These are phyloP conservation scores for Penicillium frequentans DNA, from an alignment of 2,329 filamentous ascomycete genomes.

Conservation along the genomic window DNA sequence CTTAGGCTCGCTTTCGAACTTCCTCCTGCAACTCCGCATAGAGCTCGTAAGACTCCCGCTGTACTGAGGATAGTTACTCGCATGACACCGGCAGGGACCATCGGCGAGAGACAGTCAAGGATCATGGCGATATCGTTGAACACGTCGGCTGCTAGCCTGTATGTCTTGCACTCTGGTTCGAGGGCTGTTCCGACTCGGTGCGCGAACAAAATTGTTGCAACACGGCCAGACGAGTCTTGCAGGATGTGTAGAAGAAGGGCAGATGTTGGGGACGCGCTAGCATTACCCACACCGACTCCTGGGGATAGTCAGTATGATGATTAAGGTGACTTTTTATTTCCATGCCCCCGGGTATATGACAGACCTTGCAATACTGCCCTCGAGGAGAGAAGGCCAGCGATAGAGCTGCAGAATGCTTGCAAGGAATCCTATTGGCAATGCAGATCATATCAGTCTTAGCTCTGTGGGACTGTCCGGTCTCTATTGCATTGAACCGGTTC, in stretches of 20 bases:
- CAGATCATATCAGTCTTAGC: not conserved
- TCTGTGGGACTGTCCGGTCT: not conserved
- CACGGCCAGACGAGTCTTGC: slow-evolving; percentile 75
- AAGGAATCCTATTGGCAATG: slow-evolving; percentile 35
- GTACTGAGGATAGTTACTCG: slow-evolving; percentile 60
- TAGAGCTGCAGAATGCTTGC: slow-evolving; percentile 45
- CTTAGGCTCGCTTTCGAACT: slow-evolving; percentile 88
- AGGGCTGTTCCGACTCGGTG: slow-evolving; percentile 78
- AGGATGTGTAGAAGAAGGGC: slow-evolving; percentile 80
- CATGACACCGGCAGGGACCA: slow-evolving; percentile 58
- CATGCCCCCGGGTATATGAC: not conserved
- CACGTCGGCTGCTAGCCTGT: slow-evolving; percentile 80
- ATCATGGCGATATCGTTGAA: slow-evolving; percentile 87
- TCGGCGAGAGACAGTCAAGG: slow-evolving; percentile 79
- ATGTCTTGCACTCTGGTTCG: slow-evolving; percentile 88
- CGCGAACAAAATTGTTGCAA: slow-evolving; percentile 85
- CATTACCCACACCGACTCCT: slow-evolving; percentile 82
- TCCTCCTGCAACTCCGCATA: slow-evolving; percentile 88
- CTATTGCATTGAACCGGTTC: not conserved
- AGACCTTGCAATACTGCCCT: slow-evolving; percentile 75
- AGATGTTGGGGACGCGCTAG: slow-evolving; percentile 72
- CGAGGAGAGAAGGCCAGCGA: slow-evolving; percentile 65
- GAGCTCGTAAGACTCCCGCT: slow-evolving; percentile 61
- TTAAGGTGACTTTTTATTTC: not conserved
- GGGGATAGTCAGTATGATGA: slow-evolving; percentile 3